These are phyloP conservation scores for Cystobasidium tubakii DNA, from an alignment of 768 basidiomycete species.

Conservation along the genomic window DNA sequence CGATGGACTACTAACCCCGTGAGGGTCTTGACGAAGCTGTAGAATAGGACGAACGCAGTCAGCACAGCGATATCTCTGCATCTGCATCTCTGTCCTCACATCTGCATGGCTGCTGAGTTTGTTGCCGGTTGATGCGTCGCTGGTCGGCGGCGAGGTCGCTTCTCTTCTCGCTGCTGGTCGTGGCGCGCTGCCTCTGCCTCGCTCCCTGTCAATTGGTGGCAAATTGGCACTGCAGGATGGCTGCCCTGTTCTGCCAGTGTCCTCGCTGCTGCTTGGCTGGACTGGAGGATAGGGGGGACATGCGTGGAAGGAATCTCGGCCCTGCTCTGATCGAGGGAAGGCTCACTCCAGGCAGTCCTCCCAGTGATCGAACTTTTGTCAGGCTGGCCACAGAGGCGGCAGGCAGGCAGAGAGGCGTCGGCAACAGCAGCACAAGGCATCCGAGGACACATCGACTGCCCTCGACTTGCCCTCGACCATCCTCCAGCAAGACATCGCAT, in stretches of 20 bases:
- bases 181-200: too few species aligned
- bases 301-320: neutral
- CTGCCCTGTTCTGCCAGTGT: too few species aligned
- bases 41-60: neutral
- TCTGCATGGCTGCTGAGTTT: neutral
- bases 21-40: conserved; percentile 36
- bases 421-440: too few species aligned
- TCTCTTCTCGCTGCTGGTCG: neutral
- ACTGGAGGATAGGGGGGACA: neutral
- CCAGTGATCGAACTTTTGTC: neutral
- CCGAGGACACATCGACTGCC: too few species aligned
- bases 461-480: too few species aligned
- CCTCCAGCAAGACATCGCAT: too few species aligned
- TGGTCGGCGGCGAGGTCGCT: neutral
- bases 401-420: neutral
- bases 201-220: too few species aligned
- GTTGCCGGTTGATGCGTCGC: neutral
- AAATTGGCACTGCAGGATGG: too few species aligned
- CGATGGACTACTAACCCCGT: conserved; percentile 5
- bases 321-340: neutral
- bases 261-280: too few species aligned
- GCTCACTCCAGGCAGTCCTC: neutral
- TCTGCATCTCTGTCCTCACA: neutral
- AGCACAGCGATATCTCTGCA: too few species aligned
- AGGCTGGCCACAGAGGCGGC: neutral